These are phyloP conservation scores for Alternaria sp. DNA, from an alignment of 2,329 filamentous ascomycete species.

Conservation along the genomic window DNA sequence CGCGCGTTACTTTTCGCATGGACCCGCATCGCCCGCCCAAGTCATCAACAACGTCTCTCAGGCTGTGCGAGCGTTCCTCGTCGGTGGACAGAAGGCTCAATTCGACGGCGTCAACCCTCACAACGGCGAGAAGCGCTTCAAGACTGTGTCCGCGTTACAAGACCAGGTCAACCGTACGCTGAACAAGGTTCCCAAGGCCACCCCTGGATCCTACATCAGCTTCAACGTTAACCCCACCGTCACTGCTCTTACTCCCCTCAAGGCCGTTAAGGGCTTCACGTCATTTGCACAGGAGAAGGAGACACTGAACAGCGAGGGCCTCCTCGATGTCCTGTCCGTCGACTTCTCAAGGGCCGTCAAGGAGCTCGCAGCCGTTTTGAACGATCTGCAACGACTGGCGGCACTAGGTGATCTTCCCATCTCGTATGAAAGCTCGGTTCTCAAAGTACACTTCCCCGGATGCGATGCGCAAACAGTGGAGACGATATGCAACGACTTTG, in stretches of 20 bases:
- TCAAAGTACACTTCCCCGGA: constrained; percentile 88
- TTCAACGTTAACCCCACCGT: constrained; percentile 89
- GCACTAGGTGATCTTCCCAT: constrained; percentile 84
- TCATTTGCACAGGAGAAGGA: constrained; percentile 52
- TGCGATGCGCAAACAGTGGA: constrained; percentile 86
- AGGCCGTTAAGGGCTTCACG: constrained; percentile 62
- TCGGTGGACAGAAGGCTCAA: constrained; percentile 87
- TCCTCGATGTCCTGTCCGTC: constrained; percentile 82
- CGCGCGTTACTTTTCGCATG: constrained; percentile 87
- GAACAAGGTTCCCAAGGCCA: constrained; percentile 61
- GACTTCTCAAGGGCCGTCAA: constrained; percentile 89
- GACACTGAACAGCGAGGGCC: constrained; percentile 79
- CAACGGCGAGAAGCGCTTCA: constrained; percentile 79
- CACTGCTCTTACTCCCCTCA: constrained; percentile 80
- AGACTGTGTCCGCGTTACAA: constrained; percentile 75
- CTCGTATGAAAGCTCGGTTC: constrained; percentile 68
- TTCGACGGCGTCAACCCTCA: constrained; percentile 76
- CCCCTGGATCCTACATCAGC: constrained; percentile 82
- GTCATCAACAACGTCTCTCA: constrained; percentile 95
- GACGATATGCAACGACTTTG: constrained; percentile 82
- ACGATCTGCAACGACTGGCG: constrained; percentile 80
- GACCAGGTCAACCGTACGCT: constrained; percentile 75
- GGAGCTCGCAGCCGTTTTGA: constrained; percentile 78
- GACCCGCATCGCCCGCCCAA: constrained; percentile 82
- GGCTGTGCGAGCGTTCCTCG: constrained; percentile 87